These are phyloP conservation scores for Neocallimastix lanati DNA, from an alignment of 192 early-diverging fungal genomes.

Conservation along the genomic window DNA sequence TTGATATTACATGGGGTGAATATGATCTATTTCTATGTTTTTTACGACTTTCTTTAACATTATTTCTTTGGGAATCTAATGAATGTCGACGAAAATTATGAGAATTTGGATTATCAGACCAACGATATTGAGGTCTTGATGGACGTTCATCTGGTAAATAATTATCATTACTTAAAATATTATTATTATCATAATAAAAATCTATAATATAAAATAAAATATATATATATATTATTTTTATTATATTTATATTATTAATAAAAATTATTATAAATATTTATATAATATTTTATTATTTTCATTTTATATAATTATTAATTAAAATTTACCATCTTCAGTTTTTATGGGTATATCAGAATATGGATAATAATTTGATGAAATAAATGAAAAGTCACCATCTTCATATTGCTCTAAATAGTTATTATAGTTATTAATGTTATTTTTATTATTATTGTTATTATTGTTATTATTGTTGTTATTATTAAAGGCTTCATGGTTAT, in stretches of 20 bases:
- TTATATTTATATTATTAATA: too few relatives aligned
- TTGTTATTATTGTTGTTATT: background rate
- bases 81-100: too few relatives aligned
- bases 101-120: too few relatives aligned
- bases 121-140: background rate
- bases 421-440: background rate
- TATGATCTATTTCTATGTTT: too few relatives aligned
- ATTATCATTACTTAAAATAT: background rate
- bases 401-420: background rate
- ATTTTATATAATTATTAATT: too few relatives aligned
- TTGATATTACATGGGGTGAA: too few relatives aligned
- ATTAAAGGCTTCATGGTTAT: background rate
- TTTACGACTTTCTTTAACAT: too few relatives aligned
- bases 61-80: too few relatives aligned
- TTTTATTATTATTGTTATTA: background rate
- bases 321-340: background rate
- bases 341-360: background rate
- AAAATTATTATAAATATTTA: too few relatives aligned
- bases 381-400: background rate
- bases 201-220: background rate
- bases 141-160: background rate
- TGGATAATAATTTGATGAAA: background rate
- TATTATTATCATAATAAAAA: background rate
- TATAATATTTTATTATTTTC: too few relatives aligned
- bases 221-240: too few relatives aligned